These are phyloP conservation scores for Hyaloperonospora arabidopsidis DNA, from an alignment of 352 stramenopile species.

Conservation along the genomic window DNA sequence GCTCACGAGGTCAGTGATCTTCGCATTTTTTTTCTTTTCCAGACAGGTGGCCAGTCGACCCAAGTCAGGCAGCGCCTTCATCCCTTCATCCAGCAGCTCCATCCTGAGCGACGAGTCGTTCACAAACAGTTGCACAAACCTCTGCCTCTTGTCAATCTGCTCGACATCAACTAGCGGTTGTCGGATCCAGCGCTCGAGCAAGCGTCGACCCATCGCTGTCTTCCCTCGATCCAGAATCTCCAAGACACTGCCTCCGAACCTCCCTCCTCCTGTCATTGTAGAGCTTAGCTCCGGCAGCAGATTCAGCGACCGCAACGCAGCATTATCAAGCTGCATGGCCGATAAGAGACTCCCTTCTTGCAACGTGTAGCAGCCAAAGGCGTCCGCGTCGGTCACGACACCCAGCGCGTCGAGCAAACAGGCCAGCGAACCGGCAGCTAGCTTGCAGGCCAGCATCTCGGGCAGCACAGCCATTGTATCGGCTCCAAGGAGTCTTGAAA, in stretches of 20 bases:
- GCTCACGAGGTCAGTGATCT: conserved; percentile 72
- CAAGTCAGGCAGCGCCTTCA: conserved; percentile 78
- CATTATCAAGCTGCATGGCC: conserved; percentile 90
- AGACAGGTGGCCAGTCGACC: conserved; percentile 58
- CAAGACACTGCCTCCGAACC: conserved; percentile 79
- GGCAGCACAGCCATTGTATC: conserved; percentile 55
- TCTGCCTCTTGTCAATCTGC: conserved; percentile 84
- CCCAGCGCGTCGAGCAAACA: conserved; percentile 61
- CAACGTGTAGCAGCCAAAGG: conserved; percentile 71
- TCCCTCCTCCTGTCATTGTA: conserved; percentile 29
- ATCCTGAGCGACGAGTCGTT: conserved; percentile 82
- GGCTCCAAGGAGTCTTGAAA: conserved; percentile 51
- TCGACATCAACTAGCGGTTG: conserved; percentile 90
- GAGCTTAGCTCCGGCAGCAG: conserved; percentile 76
- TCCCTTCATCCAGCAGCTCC: conserved; percentile 83
- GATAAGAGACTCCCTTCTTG: conserved; percentile 59
- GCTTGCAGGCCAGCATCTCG: conserved; percentile 54
- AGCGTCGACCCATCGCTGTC: conserved; percentile 88
- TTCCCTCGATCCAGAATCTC: conserved; percentile 93
- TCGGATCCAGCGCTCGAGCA: conserved; percentile 95
- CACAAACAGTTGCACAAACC: conserved; percentile 89
- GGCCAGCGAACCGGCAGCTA: conserved; percentile 59
- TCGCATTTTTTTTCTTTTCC: conserved; percentile 64
- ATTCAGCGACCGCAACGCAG: conserved; percentile 89
- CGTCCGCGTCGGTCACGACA: conserved; percentile 57